A percentile compares a stretch with the other conserved stretches of the same genome.
Conservation (phyloP, 352 stramenopile genomes). For the Phytophthora hibernalis region DNA sequence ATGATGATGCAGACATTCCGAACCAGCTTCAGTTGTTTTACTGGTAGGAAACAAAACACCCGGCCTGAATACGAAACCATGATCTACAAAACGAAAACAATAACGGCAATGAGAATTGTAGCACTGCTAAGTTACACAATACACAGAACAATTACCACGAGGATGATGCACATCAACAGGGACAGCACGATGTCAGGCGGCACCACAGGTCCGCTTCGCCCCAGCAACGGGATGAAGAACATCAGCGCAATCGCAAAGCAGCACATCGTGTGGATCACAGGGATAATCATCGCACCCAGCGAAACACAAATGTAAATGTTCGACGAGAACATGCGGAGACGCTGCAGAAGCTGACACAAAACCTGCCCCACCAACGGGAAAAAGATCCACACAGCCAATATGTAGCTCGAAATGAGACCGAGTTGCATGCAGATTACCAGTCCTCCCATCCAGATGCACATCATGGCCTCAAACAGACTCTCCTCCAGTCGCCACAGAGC, state of each 20-base stretch:
- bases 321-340: constrained; percentile 45
- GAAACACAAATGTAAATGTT: constrained; percentile 58
- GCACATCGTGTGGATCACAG: constrained; percentile 67
- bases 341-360: constrained; percentile 47
- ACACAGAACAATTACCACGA: constrained; percentile 40
- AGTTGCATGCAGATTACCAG: constrained; percentile 47
- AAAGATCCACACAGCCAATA: constrained; percentile 66
- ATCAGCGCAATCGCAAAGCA: constrained; percentile 64
- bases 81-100: constrained; percentile 37
- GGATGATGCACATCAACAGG: constrained; percentile 53
- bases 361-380: constrained; percentile 69
- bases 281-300: constrained; percentile 55
- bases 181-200: constrained; percentile 67
- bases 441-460: constrained; percentile 50
- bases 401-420: constrained; percentile 66
- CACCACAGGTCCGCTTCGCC: constrained; percentile 58
- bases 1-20: constrained; percentile 51
- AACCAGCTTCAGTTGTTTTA: constrained; percentile 45
- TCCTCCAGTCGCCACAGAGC: constrained; percentile 63
- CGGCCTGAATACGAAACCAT: constrained; percentile 63
- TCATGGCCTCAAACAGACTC: constrained; percentile 68
- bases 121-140: not conserved
- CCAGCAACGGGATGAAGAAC: constrained; percentile 83
- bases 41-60: constrained; percentile 77
- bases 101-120: constrained; percentile 20